Evolutionary conservation across 495 filamentous ascomycete genomes (phyloP), one percentile per base, ranked within the genome.

Genomic region (Cenococcum geophilum): DNA sequence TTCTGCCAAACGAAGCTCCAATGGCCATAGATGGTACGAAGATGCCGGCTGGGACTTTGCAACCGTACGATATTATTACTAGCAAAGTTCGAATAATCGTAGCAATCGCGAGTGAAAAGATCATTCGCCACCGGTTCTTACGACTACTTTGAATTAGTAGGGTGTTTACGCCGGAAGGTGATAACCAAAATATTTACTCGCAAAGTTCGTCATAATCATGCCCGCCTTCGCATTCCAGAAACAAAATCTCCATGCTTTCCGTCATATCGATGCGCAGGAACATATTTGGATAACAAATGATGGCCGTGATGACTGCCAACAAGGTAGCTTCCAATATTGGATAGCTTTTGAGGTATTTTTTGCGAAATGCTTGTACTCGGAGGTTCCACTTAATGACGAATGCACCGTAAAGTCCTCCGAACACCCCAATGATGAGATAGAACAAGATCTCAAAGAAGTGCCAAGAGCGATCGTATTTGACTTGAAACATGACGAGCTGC

Each of bases 321-420:
- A 96, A 70, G 1, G 90, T 90, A 6, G 90, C 86, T 74, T 98
- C 93, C n/a, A 91, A 77, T 12, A 97, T 82, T 6, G 93, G 86
- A 75, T 92, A 91, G 59, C 89, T 81, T 0, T 83, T 79, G 1
- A 98, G 80, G 71, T 96, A 97, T 67, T 90, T 95, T 79, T 97
- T 97, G 50, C 93, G 85, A 72, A 98, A 97, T 5, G 90, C 87
- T 71, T 95, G 89, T 6, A 85, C 87, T 58, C 89, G 82, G 10
- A 98, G 78, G 71, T 98, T 97, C 93, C 93, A 98, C 70, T 97
- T 97, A 71, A 97, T 98, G 20, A 98, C 92, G 64, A 98, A 90
- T 23, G 95, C 93, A 53, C 93, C 93, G 65, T 98, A 98, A 1
- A 98, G 76, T 10, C 93, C 95, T 43, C 93, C 93, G 70, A 97